Base-by-base conservation (phyloP, 176 grass and related monocot genomes). In the Thalia dealbata region DNA sequence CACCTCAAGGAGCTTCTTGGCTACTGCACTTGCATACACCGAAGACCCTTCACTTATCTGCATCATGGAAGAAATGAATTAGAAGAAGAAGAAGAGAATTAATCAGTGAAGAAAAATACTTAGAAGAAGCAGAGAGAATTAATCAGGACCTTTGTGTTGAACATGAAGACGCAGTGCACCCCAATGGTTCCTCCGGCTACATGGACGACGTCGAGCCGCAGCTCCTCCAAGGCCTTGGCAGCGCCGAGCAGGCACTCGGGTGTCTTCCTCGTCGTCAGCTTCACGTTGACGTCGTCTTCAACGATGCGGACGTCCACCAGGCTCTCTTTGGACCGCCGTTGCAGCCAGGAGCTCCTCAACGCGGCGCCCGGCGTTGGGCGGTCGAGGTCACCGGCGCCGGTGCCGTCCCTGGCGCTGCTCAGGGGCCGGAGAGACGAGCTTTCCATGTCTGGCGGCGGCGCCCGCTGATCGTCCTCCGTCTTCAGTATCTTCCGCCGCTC, bases 151-250 rank as follows among this genome's bases (percentile, higher is more conserved):
- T 96, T 96, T 22, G 88, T 89, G 69, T 88, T 96, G 73, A 96
- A 89, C 88, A 96, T 89, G 80, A 91, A 89, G 83, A 91, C 88
- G 52, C 89, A 74, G 74, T 91, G 92, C 56, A 91, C 92, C 58
- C 92, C 92, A 64, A 96, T 89, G 73, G 56, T 91, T 19, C 86
- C 92, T 3, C 88, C 86, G 4, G 85, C 79, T 14, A 78, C 81
- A 79, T 96, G 88, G 76, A 86, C 78, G 24, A 89, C 79, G 27
- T 91, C 86, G 38, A 96, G 79, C 65, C 86, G 77, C 76, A 96
- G 80, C 58, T 91, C 92, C 16, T 96, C 86, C 18, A 96, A 66
- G 60, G 80, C 88, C 67, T 85, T 88, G 27, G 92, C 84, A 19
- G 76, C 84, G 78, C 78, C 74, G 65, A 96, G 78, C 86, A 96